Evolutionary conservation across 2,329 filamentous ascomycete genomes (phyloP).

Genomic region (Fusarium decemcellulare): DNA sequence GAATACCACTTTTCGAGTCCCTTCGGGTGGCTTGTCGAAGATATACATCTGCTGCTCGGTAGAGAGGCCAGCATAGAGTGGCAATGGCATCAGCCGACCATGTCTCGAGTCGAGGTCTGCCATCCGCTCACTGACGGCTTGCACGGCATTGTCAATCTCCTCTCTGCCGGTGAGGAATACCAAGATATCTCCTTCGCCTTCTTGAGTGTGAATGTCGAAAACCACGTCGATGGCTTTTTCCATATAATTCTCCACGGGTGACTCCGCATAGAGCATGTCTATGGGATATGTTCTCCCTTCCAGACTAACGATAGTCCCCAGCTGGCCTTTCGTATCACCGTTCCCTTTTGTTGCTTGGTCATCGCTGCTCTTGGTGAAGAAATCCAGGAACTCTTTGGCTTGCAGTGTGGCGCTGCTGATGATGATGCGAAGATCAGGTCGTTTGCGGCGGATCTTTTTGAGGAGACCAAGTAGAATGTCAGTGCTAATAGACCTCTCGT

Average conservation of each 20-base stretch:
- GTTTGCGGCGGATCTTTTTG: constrained; percentile 88
- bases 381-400: constrained; percentile 86
- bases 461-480: constrained; percentile 91
- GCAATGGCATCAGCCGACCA: constrained; percentile 63
- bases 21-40: constrained; percentile 86
- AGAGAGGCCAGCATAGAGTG: constrained; percentile 89
- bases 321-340: constrained; percentile 48
- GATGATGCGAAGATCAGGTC: constrained; percentile 87
- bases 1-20: constrained; percentile 91
- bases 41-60: constrained; percentile 96
- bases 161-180: constrained; percentile 94
- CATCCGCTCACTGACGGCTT: constrained; percentile 81
- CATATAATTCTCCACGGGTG: constrained; percentile 87
- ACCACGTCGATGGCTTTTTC: constrained; percentile 86
- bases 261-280: constrained; percentile 84
- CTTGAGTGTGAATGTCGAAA: constrained; percentile 87
- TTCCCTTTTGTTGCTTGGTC: constrained; percentile 47
- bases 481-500: constrained; percentile 93
- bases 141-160: constrained; percentile 88
- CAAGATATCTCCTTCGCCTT: constrained; percentile 87
- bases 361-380: constrained; percentile 72
- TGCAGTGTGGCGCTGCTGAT: constrained; percentile 95
- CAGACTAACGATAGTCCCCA: constrained; percentile 78
- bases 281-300: constrained; percentile 93
- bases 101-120: constrained; percentile 64